A percentile compares a stretch with the other conserved stretches of the same genome.
These are phyloP conservation scores for Botrytis fabae DNA, from an alignment of 2,329 filamentous ascomycete species.

Conservation along the genomic window DNA sequence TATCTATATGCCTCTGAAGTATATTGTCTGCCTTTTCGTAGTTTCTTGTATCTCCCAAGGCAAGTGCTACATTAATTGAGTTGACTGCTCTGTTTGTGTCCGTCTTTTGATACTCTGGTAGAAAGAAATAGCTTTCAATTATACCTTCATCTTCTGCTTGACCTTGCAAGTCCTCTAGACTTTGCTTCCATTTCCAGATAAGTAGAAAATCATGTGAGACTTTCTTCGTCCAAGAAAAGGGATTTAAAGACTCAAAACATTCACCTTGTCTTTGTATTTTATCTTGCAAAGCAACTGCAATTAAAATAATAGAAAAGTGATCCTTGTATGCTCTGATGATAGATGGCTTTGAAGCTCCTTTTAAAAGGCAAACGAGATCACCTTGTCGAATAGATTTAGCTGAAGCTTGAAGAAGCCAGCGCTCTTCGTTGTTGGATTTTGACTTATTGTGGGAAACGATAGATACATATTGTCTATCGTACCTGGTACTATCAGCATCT, in stretches of 20 bases:
- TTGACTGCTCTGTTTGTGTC: neutral
- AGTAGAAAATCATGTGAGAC: no score
- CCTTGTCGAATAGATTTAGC: neutral
- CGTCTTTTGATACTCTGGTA: neutral
- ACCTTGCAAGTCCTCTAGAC: accelerated
- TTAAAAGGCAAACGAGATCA: neutral
- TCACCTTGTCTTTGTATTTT: neutral
- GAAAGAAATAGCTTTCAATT: no score
- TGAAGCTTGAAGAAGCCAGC: neutral
- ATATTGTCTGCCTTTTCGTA: neutral
- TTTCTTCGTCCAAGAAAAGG: no score
- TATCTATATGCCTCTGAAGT: neutral
- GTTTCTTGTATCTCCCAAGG: no score
- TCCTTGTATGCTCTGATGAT: slow-evolving; percentile 1
- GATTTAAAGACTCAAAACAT: no score
- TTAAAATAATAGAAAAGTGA: neutral
- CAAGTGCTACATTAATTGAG: neutral
- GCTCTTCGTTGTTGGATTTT: no score
- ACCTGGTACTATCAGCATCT: neutral
- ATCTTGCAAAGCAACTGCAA: neutral
- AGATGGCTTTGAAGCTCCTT: neutral
- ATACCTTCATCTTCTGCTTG: neutral
- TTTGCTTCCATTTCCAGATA: neutral
- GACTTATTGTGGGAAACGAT: no score
- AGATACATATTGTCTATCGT: neutral